Conservation (phyloP, 495 filamentous ascomycete genomes). For the Trichodelitschia bisporula region DNA sequence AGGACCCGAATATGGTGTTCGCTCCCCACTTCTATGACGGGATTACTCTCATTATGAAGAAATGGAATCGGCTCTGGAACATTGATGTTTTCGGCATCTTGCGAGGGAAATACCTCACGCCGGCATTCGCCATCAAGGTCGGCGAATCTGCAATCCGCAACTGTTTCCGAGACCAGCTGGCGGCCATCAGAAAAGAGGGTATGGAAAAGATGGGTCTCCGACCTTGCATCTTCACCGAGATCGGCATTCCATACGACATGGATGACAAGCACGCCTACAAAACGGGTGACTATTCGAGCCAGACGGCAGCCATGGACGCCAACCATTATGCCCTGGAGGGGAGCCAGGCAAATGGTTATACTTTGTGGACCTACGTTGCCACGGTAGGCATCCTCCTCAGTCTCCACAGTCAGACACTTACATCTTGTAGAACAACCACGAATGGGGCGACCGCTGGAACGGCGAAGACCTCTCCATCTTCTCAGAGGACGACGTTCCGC, state of each 20-base stretch:
- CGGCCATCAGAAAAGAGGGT: constrained; percentile 72
- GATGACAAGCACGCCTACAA: constrained; percentile 85
- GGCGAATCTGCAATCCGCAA: constrained; percentile 92
- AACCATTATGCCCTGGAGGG: constrained; percentile 87
- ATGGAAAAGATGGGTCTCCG: constrained; percentile 71
- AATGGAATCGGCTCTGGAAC: constrained; percentile 95
- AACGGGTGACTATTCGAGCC: constrained; percentile 88
- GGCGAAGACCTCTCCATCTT: constrained; percentile 88
- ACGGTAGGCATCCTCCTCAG: constrained; percentile 23
- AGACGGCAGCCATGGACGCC: constrained; percentile 85
- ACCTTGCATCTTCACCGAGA: constrained; percentile 79
- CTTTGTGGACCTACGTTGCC: constrained; percentile 67
- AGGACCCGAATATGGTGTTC: constrained; percentile 76
- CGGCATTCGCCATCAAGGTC: constrained; percentile 74
- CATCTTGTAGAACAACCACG: constrained; percentile 44
- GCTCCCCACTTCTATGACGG: constrained; percentile 94
- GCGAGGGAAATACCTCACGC: constrained; percentile 64
- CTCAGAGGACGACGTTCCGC: constrained; percentile 52
- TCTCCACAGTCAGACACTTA: constrained; percentile 2
- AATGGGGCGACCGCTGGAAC: constrained; percentile 90
- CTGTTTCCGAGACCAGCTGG: constrained; percentile 78
- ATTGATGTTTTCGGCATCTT: constrained; percentile 85
- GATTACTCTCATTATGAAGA: constrained; percentile 88
- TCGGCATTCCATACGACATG: constrained; percentile 98
- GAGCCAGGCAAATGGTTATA: constrained; percentile 54